Evolutionary conservation across 2,329 filamentous ascomycete species (phyloP).

Genomic region (Plectosphaerella cucumerina): DNA sequence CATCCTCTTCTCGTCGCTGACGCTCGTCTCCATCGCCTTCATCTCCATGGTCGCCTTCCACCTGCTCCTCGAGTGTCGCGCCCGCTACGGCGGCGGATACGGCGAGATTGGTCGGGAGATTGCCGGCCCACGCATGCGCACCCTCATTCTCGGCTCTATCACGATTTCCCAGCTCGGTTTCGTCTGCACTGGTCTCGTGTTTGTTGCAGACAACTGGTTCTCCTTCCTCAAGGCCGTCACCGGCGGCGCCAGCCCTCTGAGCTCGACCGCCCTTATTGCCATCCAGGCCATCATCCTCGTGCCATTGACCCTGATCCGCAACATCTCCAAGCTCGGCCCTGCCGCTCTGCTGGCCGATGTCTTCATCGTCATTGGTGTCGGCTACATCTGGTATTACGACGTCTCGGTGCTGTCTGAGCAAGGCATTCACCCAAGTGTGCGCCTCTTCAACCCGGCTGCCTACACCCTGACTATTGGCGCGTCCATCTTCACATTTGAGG

Average conservation of each 20-base stretch:
- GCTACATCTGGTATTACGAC: slow-evolving; percentile 72
- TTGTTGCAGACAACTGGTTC: slow-evolving; percentile 69
- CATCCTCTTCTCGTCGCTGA: slow-evolving; percentile 68
- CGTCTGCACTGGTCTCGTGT: slow-evolving; percentile 73
- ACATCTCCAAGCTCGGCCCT: slow-evolving; percentile 70
- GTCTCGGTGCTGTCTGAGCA: slow-evolving; percentile 48
- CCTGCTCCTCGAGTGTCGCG: slow-evolving; percentile 64
- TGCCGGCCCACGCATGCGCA: slow-evolving; percentile 58
- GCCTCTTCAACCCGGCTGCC: slow-evolving; percentile 63
- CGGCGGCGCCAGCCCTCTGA: slow-evolving; percentile 41
- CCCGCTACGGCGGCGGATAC: slow-evolving; percentile 64
- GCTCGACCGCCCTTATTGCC: slow-evolving; percentile 57
- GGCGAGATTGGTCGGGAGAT: slow-evolving; percentile 69
- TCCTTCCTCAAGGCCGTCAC: slow-evolving; percentile 64
- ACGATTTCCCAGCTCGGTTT: slow-evolving; percentile 74
- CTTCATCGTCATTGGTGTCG: slow-evolving; percentile 66
- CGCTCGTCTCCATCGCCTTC: slow-evolving; percentile 59
- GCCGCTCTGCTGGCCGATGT: slow-evolving; percentile 66
- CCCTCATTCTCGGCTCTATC: slow-evolving; percentile 65
- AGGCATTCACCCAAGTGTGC: slow-evolving; percentile 58
- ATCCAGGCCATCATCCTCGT: slow-evolving; percentile 62
- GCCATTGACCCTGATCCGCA: slow-evolving; percentile 65
- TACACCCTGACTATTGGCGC: slow-evolving; percentile 70
- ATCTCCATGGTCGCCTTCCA: slow-evolving; percentile 70
- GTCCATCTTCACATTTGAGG: slow-evolving; percentile 92